These are phyloP conservation scores for Oryza glaberrima DNA, from an alignment of 176 grass and related monocot species.

Conservation along the genomic window DNA sequence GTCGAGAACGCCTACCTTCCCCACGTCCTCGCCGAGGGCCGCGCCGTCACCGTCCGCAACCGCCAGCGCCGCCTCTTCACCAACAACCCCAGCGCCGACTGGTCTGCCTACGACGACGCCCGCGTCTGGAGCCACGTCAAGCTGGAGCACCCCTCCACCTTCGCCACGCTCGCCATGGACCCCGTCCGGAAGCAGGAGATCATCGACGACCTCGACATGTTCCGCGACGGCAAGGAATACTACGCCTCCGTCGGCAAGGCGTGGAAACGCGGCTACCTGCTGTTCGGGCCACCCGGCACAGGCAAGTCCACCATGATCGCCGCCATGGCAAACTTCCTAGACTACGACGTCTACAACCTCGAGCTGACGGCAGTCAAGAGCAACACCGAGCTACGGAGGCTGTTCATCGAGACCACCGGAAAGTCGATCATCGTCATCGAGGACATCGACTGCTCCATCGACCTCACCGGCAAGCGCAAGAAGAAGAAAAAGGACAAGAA, in stretches of 20 bases:
- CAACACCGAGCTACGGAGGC: constrained; percentile 74
- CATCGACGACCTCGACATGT: constrained; percentile 48
- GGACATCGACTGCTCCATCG: constrained; percentile 71
- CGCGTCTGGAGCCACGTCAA: constrained; percentile 42
- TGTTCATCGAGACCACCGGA: constrained; percentile 70
- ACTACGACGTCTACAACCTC: constrained; percentile 75
- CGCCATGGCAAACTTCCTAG: constrained; percentile 72
- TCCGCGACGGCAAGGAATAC: constrained; percentile 53
- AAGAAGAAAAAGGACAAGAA: constrained; percentile 3
- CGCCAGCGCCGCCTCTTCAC: constrained; percentile 73
- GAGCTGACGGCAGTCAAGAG: constrained; percentile 67
- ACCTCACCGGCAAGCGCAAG: constrained; percentile 68
- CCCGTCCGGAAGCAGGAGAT: constrained; percentile 41
- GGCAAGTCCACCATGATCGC: constrained; percentile 87
- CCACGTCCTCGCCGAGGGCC: constrained; percentile 42
- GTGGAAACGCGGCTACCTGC: constrained; percentile 68
- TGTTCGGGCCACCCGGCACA: constrained; percentile 50
- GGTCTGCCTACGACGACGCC: not conserved
- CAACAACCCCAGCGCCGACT: constrained; percentile 33
- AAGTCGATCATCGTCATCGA: constrained; percentile 79
- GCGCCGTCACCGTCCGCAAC: constrained; percentile 46
- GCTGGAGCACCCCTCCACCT: constrained; percentile 48
- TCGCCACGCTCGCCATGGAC: constrained; percentile 55
- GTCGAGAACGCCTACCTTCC: constrained; percentile 48
- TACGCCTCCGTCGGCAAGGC: constrained; percentile 64